Percentiles rank a stretch among this genome's conserved stretches.
These are phyloP conservation scores for Ustilago hordei DNA, from an alignment of 1,284 basidiomycete genomes.

Conservation along the genomic window DNA sequence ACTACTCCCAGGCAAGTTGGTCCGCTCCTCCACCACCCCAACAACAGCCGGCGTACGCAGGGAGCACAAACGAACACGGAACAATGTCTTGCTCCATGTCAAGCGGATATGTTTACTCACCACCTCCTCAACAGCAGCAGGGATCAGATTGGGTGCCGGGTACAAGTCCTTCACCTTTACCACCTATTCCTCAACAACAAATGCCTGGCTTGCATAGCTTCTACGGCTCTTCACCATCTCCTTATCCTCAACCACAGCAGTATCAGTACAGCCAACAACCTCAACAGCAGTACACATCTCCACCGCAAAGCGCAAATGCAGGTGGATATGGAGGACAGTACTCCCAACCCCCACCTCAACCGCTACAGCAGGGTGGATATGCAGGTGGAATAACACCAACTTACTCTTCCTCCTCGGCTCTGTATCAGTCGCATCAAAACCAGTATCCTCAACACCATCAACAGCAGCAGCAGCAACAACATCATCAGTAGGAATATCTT, in stretches of 20 bases:
- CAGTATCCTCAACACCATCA: conserved; percentile 18
- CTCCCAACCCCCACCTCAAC: neutral
- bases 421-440: conserved; percentile 7
- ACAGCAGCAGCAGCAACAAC: conserved; percentile 16
- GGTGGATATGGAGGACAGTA: neutral
- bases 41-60: conserved; percentile 18
- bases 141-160: conserved; percentile 18
- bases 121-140: conserved; percentile 3
- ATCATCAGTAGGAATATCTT: conserved; percentile 14
- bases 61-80: conserved; percentile 8
- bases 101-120: conserved; percentile 39
- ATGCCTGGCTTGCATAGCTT: conserved; percentile 11
- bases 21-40: conserved; percentile 23
- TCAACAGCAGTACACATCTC: neutral
- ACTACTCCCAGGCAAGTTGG: conserved; percentile 30
- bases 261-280: conserved; percentile 7
- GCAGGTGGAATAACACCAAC: neutral
- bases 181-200: conserved; percentile 31
- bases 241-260: conserved; percentile 9
- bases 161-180: conserved; percentile 32
- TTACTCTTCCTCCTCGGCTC: neutral
- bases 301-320: neutral
- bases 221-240: conserved; percentile 12
- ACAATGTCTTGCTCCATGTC: conserved; percentile 19
- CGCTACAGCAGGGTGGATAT: neutral